Evolutionary conservation across 768 basidiomycete species (phyloP).

Genomic region (Artomyces pyxidatus): DNA sequence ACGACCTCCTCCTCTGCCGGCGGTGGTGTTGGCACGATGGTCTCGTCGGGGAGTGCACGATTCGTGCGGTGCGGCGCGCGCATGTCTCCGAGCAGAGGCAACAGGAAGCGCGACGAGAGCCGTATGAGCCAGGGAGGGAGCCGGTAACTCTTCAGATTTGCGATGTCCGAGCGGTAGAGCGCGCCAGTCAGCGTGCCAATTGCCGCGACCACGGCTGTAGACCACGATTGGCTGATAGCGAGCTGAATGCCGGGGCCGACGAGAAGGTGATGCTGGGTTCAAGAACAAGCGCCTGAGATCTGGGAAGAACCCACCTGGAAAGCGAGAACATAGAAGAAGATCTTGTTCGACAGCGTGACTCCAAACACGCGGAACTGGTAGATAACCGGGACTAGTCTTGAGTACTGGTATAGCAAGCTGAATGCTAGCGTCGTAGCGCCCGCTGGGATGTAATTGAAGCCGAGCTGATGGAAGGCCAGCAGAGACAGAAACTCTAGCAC

Average conservation of each 20-base stretch:
- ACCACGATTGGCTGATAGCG: constrained; percentile 56
- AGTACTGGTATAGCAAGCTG: constrained; percentile 78
- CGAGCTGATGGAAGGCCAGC: constrained; percentile 54
- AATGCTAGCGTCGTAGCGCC: constrained; percentile 75
- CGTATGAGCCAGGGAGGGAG: constrained; percentile 51
- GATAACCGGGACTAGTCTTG: constrained; percentile 63
- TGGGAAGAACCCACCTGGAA: constrained; percentile 44
- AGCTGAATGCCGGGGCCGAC: constrained; percentile 37
- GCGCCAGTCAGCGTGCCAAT: constrained; percentile 67
- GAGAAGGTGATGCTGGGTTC: neutral
- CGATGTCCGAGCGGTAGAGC: constrained; percentile 77
- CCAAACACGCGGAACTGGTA: constrained; percentile 77
- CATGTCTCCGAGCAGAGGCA: constrained; percentile 60
- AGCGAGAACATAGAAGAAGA: constrained; percentile 62
- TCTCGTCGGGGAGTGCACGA: constrained; percentile 61
- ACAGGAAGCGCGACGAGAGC: constrained; percentile 49
- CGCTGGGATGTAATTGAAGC: constrained; percentile 66
- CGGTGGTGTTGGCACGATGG: constrained; percentile 9
- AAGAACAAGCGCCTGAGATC: neutral
- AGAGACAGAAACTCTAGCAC: constrained; percentile 59
- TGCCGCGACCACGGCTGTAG: constrained; percentile 51
- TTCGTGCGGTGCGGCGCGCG: constrained; percentile 58
- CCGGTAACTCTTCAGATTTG: constrained; percentile 74
- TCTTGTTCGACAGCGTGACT: constrained; percentile 67
- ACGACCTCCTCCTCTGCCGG: constrained; percentile 49